Conservation (phyloP, 2,329 filamentous ascomycete genomes). For the Aspergillus thermomutatus region DNA sequence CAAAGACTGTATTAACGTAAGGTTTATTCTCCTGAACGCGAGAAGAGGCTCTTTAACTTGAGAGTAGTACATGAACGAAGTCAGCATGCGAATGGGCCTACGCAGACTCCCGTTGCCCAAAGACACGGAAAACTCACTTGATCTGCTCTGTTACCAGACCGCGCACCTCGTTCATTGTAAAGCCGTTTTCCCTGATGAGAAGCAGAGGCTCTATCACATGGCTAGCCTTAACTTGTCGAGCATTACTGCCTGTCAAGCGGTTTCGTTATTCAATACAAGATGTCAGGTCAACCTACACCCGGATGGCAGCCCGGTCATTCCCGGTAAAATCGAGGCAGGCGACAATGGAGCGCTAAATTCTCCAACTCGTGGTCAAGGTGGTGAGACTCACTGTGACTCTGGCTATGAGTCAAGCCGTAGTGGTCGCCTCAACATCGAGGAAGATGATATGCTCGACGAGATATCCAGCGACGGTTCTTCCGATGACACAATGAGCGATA, state of each 20-base stretch:
- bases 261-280: slow-evolving; percentile 17
- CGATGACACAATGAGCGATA: slow-evolving; percentile 2
- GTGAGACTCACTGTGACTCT: background rate
- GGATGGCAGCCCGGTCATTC: background rate
- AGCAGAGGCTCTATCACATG: slow-evolving; percentile 11
- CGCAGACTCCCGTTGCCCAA: slow-evolving; percentile 8
- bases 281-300: slow-evolving; percentile 1
- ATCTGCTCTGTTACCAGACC: slow-evolving; percentile 12
- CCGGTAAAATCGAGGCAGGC: background rate
- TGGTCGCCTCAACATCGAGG: background rate
- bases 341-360: background rate
- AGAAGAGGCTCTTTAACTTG: background rate
- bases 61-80: slow-evolving; percentile 14
- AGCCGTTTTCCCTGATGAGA: slow-evolving; percentile 16
- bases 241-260: slow-evolving; percentile 13
- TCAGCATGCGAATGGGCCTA: slow-evolving; percentile 12
- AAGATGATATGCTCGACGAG: slow-evolving; percentile 2
- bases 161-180: slow-evolving; percentile 9
- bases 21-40: background rate
- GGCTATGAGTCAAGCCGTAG: background rate
- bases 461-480: slow-evolving; percentile 1
- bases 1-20: slow-evolving; percentile 7
- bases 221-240: slow-evolving; percentile 13
- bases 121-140: slow-evolving; percentile 9
- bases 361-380: background rate